Evolutionary conservation across 1,284 basidiomycete species (phyloP), one percentile per base, ranked within the genome.

Genomic region (Apiotrichum laibachii): DNA sequence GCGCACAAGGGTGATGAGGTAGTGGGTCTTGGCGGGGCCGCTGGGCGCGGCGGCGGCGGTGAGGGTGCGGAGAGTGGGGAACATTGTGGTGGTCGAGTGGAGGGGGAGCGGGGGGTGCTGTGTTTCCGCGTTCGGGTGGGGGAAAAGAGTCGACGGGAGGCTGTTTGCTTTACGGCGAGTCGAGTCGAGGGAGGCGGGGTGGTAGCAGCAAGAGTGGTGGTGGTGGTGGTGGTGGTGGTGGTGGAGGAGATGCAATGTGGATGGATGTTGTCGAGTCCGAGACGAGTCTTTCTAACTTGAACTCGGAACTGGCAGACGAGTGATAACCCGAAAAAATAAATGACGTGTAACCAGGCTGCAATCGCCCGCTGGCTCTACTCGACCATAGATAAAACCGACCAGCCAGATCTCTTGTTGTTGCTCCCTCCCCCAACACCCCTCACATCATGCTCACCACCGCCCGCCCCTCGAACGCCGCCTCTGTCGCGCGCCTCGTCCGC

Each of bases 1-100:
- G 56, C 82, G 76, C 34, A 74, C 70, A 46, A 82, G 77, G 16
- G 80, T 81, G 65, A 83, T 78, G 40, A 82, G 78, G 70, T 79
- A 81, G 69, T 80, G 78, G 12, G 68, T 69, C 7, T 63, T 12
- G 33, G 46, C 43, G 44, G 50, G 19, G 45, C 54, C 53, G 48
- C 37, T 46, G 54, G 55, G 46, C 7, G 64, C 16, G 33, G 46
- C 43, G 44, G 50, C 31, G 45, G 56, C 53, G 48, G 37, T 46
- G 54, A 56, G 46, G 7, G 49, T 34, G 54, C 44, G 47, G 52
- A 55, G 58, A 26, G 59, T 39, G 19, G 57, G 56, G 55, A 60
- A 39, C 65, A 62, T 63, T 11, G 47, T 40, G 49, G 49, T 10
- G 18, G 21, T 56, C 21, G 26, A 52, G 19, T 9, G 57, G 45